A percentile compares a stretch with the other conserved stretches of the same genome.
phyloP scores from a whole-genome alignment of 495 filamentous ascomycete species.

The Aspergillus sclerotiicarbonarius region DNA sequence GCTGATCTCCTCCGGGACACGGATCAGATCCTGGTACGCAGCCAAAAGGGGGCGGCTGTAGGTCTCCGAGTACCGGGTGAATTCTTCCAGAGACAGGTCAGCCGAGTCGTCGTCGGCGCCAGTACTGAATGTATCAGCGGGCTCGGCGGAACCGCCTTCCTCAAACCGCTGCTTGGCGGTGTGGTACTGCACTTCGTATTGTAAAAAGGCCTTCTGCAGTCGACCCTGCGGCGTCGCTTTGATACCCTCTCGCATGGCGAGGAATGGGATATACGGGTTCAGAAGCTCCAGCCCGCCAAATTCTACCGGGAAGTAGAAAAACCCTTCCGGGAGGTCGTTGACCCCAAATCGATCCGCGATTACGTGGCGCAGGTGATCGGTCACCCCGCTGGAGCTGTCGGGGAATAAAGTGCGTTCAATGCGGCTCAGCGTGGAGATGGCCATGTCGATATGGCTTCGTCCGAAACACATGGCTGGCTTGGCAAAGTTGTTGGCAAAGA shows the following conservation, averaged over 20 bases:
- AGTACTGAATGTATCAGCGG: neutral
- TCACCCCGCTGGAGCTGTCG: conserved; percentile 45
- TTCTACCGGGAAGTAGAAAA: conserved; percentile 62
- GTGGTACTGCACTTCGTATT: conserved; percentile 47
- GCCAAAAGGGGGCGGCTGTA: conserved; percentile 29
- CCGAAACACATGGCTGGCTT: conserved; percentile 65
- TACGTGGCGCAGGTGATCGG: conserved; percentile 53
- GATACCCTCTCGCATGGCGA: conserved; percentile 54
- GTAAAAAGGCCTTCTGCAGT: conserved; percentile 44
- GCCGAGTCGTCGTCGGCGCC: conserved; percentile 20
- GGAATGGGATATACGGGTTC: conserved; percentile 54
- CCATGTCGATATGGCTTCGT: conserved; percentile 59
- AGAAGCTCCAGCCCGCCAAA: conserved; percentile 57
- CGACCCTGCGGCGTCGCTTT: conserved; percentile 41
- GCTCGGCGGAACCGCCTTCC: conserved; percentile 18
- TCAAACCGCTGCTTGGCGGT: conserved; percentile 45
- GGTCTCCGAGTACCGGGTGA: conserved; percentile 49
- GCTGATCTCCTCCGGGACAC: conserved; percentile 35
- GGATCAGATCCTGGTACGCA: conserved; percentile 39
- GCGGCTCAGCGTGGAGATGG: conserved; percentile 55
- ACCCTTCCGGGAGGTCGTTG: conserved; percentile 60
- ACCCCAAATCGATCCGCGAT: conserved; percentile 56
- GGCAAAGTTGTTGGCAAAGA: conserved; percentile 67
- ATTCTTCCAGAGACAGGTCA: conserved; percentile 53
- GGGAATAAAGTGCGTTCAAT: conserved; percentile 58